These are phyloP conservation scores for Kwoniella sp. DNA, from an alignment of 768 basidiomycete species.

Conservation along the genomic window DNA sequence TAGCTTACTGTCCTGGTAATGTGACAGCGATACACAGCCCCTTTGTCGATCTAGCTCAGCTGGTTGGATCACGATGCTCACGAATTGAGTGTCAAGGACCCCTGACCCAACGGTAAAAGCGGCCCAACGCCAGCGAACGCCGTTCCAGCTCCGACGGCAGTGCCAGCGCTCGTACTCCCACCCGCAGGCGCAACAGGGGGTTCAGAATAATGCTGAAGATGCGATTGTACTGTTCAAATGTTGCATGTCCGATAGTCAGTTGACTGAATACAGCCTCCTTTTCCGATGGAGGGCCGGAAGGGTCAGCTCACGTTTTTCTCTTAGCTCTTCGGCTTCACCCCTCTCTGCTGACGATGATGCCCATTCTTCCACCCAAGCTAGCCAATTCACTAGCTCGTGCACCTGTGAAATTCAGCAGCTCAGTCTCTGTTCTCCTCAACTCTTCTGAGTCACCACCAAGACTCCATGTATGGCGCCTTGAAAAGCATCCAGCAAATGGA, in stretches of 20 bases:
- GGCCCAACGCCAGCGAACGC: conserved; percentile 62
- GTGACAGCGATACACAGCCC: too few relatives aligned
- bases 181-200: conserved; percentile 63
- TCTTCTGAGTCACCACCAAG: neutral
- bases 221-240: conserved; percentile 69
- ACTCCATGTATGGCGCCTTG: too few relatives aligned
- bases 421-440: too few relatives aligned
- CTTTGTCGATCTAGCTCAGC: too few relatives aligned
- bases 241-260: conserved; percentile 7
- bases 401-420: too few relatives aligned
- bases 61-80: conserved; percentile 22
- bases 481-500: neutral
- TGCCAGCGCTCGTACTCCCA: conserved; percentile 46
- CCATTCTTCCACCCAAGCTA: conserved; percentile 83
- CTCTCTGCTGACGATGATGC: conserved; percentile 59
- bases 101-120: conserved; percentile 78
- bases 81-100: conserved; percentile 81
- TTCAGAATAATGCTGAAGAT: conserved; percentile 87
- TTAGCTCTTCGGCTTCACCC: conserved; percentile 66
- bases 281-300: conserved; percentile 18
- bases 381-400: conserved; percentile 79
- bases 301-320: conserved; percentile 70
- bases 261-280: neutral
- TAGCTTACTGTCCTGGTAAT: too few relatives aligned
- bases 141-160: neutral